Base-by-base conservation (phyloP, 176 grass and related monocot genomes). In the Zoysia japonica region DNA sequence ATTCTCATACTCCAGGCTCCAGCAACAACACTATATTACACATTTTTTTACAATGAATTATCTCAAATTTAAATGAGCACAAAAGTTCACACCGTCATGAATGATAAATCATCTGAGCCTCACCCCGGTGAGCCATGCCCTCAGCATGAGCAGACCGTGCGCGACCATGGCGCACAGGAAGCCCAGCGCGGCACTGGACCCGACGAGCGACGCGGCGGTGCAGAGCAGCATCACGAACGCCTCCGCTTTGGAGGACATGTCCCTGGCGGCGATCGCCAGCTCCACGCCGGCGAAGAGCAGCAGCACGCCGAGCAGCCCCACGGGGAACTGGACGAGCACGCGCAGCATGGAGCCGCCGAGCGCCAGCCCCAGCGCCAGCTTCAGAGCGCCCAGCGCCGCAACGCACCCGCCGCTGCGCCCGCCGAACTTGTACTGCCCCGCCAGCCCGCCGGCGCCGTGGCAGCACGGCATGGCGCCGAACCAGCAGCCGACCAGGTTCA, bases 381-480 rank as follows among this genome's bases (percentile, higher is more conserved):
- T 97, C 5, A 90, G 73, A 44, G 75, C 89, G 74, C 91, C 94
- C 10, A 97, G 87, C 43, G 67, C 83, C 14, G 94, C 89, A 76
- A 93, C 91, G 83, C 89, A 93, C 15, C 67, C 87, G 39, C 94
- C 89, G 56, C 85, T 86, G 46, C 94, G 78, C 1, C 89, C 89
- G 14, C 91, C 94, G 62, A 97, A 97, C 74, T 70, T 88, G 85
- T 93, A 92, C 82, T 94, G 89, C 11, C 94, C 91, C n/a, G 94
- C 94, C 76, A 97, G 82, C 9, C 94, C 91, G 5, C 94, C 94
- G 0, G 91, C 91, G 7, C 91, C 94, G 57, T 97, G 94, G 84
- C 91, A 97, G 75, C 91, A 93, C 48, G 94, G 94, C 94, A 97
- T 97, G 46, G 91, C 94, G 38, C 91, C 94, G 75, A 97, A 97